Conservation (phyloP, 345 rosid species). For the Pistacia vera region DNA sequence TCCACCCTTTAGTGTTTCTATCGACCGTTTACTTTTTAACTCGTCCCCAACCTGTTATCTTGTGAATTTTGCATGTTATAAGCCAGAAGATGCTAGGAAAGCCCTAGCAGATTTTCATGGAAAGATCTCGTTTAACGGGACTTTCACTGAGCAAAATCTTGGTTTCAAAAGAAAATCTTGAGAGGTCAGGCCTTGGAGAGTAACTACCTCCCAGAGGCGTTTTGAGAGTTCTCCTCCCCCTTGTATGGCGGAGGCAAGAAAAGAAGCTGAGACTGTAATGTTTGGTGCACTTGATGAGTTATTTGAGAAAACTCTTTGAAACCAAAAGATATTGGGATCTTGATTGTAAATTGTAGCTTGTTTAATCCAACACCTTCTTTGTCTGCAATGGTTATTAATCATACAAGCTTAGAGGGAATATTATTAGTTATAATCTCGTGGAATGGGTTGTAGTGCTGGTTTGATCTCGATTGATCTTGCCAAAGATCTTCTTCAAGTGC, state of each 20-base stretch:
- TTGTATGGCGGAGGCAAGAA: constrained; percentile 47
- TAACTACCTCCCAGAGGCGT: constrained; percentile 48
- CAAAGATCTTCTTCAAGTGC: constrained; percentile 49
- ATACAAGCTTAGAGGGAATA: constrained; percentile 47
- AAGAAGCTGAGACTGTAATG: constrained; percentile 55
- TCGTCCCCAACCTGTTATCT: constrained; percentile 48
- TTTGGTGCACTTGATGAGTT: constrained; percentile 56
- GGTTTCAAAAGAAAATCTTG: constrained; percentile 52
- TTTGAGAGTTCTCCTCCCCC: constrained; percentile 46
- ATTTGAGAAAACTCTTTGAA: constrained; percentile 44
- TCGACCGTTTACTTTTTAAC: constrained; percentile 50
- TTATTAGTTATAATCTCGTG: constrained; percentile 55
- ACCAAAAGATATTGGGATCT: constrained; percentile 48
- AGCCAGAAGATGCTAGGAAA: constrained; percentile 41
- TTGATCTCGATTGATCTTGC: constrained; percentile 59
- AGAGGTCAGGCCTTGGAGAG: constrained; percentile 60
- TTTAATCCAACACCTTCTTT: constrained; percentile 62
- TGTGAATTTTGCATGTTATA: constrained; percentile 47
- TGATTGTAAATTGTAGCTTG: constrained; percentile 53
- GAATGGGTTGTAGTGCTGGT: constrained; percentile 76
- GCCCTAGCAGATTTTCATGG: constrained; percentile 43
- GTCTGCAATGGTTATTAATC: constrained; percentile 55
- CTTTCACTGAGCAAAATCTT: constrained; percentile 41
- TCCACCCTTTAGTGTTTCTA: constrained; percentile 47
- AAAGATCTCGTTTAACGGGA: constrained; percentile 32